Percentiles rank a stretch among this genome's conserved stretches.
Evolutionary conservation across 305 asterid species (phyloP).

Genomic region (Solanum chacoense): DNA sequence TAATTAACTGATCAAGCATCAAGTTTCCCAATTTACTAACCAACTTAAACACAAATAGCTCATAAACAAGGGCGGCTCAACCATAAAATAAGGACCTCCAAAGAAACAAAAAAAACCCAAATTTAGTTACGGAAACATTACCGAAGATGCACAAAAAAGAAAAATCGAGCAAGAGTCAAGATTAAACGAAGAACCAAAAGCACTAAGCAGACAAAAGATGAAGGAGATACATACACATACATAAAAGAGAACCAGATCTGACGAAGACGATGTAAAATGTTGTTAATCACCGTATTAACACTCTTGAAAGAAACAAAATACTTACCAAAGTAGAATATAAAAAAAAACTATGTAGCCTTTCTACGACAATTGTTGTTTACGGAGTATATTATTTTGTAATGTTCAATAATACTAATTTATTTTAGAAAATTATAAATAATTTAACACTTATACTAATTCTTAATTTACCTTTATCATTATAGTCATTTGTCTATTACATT

Average conservation of each 20-base stretch:
- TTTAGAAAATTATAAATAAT: no score
- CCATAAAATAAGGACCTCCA: not conserved
- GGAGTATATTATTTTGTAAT: no score
- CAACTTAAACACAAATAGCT: not conserved
- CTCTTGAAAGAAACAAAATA: no score
- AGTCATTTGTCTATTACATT: no score
- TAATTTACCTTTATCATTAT: no score
- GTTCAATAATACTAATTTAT: no score
- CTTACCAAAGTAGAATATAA: no score
- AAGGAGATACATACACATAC: not conserved
- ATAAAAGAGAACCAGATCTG: not conserved
- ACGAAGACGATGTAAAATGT: not conserved
- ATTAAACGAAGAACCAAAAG: not conserved
- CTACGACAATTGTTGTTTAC: no score
- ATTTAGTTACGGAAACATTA: not conserved
- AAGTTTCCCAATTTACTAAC: not conserved
- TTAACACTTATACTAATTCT: no score
- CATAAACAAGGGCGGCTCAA: not conserved
- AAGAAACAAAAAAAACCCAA: not conserved
- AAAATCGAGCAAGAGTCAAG: not conserved
- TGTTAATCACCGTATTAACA: no score
- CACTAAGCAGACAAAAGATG: not conserved
- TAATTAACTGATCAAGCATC: not conserved
- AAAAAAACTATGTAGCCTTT: no score
- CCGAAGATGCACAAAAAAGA: not conserved